phyloP scores from a whole-genome alignment of 225 moss, liverwort and hornwort species.

The Sphagnum contortum region DNA sequence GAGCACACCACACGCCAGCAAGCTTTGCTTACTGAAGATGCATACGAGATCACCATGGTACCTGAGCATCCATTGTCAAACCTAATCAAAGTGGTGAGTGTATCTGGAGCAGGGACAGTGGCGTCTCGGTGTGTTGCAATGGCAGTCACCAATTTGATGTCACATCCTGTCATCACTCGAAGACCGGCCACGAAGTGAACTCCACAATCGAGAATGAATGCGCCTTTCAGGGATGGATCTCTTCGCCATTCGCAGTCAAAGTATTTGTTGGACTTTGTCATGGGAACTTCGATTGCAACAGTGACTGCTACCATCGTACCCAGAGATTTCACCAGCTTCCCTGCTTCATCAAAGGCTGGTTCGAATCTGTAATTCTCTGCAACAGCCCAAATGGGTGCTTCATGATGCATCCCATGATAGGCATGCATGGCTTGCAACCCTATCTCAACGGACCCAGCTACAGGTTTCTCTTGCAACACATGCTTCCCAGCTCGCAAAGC shows the following conservation, averaged over 20 bases:
- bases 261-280: conserved; percentile 75
- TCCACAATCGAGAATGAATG: conserved; percentile 81
- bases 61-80: conserved; percentile 84
- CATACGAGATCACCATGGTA: conserved; percentile 69
- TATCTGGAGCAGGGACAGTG: conserved; percentile 67
- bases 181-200: conserved; percentile 91
- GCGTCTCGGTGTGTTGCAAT: conserved; percentile 66
- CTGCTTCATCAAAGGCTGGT: conserved; percentile 72
- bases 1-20: conserved; percentile 80
- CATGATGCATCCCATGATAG: conserved; percentile 14
- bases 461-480: conserved; percentile 91
- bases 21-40: conserved; percentile 67
- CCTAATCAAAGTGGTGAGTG: conserved; percentile 62
- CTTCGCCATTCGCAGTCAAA: conserved; percentile 81
- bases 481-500: conserved; percentile 78
- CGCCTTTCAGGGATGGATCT: conserved; percentile 70
- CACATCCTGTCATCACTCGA: conserved; percentile 64
- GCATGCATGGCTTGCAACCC: conserved; percentile 19
- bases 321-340: conserved; percentile 46
- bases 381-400: conserved; percentile 67
- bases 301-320: conserved; percentile 72
- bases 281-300: conserved; percentile 72
- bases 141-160: conserved; percentile 50
- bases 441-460: conserved; percentile 47
- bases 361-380: conserved; percentile 92